phyloP scores from a whole-genome alignment of 768 basidiomycete species.

The Suillus alpinus region DNA sequence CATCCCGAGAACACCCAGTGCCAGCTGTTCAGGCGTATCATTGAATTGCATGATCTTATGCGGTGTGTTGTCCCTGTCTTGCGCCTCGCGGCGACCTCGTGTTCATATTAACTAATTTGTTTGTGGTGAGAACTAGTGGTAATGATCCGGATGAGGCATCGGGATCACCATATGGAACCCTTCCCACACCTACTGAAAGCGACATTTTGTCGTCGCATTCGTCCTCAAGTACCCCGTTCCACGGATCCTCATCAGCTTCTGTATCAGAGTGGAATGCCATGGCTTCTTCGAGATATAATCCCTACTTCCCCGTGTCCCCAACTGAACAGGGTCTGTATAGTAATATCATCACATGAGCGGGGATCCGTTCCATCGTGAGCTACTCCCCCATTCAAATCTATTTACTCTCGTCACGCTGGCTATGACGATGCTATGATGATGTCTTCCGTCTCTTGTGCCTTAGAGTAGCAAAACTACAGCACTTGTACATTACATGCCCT shows the following conservation, averaged over 20 bases:
- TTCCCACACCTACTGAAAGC: constrained; percentile 59
- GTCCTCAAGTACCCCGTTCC: constrained; percentile 41
- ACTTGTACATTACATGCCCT: constrained; percentile 33
- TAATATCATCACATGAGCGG: constrained; percentile 51
- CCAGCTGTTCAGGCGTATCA: constrained; percentile 53
- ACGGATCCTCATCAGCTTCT: constrained; percentile 37
- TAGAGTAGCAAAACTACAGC: constrained; percentile 25
- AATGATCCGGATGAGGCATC: constrained; percentile 48
- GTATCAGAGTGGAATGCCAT: constrained; percentile 64
- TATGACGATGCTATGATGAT: constrained; percentile 27
- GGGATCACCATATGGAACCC: constrained; percentile 51
- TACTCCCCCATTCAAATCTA: constrained; percentile 13
- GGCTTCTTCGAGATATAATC: constrained; percentile 54
- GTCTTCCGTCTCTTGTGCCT: constrained; percentile 18
- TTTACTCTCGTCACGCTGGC: constrained; percentile 30
- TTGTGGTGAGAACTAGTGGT: constrained; percentile 40
- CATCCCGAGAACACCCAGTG: constrained; percentile 55
- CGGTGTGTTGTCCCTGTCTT: constrained; percentile 48
- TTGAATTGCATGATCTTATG: constrained; percentile 59
- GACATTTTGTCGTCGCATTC: constrained; percentile 52
- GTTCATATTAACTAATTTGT: constrained; percentile 31
- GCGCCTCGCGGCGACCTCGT: constrained; percentile 35
- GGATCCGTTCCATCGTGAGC: constrained; percentile 1
- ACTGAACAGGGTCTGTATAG: constrained; percentile 57
- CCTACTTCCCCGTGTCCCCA: constrained; percentile 62